Base-by-base conservation (phyloP, 805 yeast species). In the Maudiozyma serrabonitensis region DNA sequence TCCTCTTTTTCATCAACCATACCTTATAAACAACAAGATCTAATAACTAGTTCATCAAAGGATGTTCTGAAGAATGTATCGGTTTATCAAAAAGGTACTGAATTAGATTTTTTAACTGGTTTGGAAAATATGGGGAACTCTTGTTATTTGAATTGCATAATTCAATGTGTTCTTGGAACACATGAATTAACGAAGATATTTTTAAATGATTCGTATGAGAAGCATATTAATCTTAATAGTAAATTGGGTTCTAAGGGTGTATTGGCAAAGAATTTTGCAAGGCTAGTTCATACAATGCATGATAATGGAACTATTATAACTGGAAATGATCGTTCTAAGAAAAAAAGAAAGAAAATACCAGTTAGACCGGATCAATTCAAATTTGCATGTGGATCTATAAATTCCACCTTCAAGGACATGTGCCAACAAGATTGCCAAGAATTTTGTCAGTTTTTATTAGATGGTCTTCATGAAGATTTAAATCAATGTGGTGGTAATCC, bases 341-440 rank as follows among this genome's bases (percentile, higher is more conserved):
- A 40, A 23, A 46, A 38, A 32, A 45, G 39, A n/a, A 31, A 21
- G 4, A 44, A 18, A 15, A 28, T 35, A 9, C 49, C 72, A 44
- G 71, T 82, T 31, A 73, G 80, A 12, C 95, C 96, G 0, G 55
- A 69, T 4, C 75, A 75, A n/a, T 84, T 90, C 62, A 86, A 87
- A 61, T 71, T 72, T 42, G 77, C 84, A 2, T 69, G 83, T 21
- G 95, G 95, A 0, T 74, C 83, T 0, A 64, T 87, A 26, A 84
- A 89, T 34, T 77, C 84, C 1, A 76, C 84, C 75, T 90, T 90
- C 68, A 78, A 84, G 0, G 95, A 87, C 4, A 84, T 80, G 57
- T 80, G 78, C 48, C 97, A 91, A 63, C 98, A 90, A 61, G 98
- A 90, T 62, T 86, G 95, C 1, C 97, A 91, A 64, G 98, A 91